A percentile compares a stretch with the other conserved stretches of the same genome.
Evolutionary conservation across 1,284 basidiomycete genomes (phyloP).

Genomic region (Naganishia sp.): DNA sequence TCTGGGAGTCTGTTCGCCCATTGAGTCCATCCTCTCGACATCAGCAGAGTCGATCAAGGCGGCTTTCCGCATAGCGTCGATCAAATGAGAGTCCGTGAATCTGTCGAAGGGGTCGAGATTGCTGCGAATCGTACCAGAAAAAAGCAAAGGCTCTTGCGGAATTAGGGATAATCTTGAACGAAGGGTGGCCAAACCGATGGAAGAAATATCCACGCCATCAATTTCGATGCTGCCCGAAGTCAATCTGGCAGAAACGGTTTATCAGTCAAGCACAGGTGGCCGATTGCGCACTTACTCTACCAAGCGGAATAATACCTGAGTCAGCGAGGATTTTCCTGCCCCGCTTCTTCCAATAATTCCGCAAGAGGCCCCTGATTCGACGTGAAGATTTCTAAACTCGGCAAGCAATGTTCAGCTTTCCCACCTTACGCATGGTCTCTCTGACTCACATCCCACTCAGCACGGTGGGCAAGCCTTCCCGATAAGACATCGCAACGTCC

Average conservation of each 20-base stretch:
- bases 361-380: slow-evolving; percentile 56
- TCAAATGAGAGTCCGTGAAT: slow-evolving; percentile 70
- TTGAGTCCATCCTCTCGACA: background rate
- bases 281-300: slow-evolving; percentile 43
- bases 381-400: slow-evolving; percentile 34
- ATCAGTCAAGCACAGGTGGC: too few relatives aligned
- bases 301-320: slow-evolving; percentile 52
- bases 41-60: slow-evolving; percentile 59
- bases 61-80: slow-evolving; percentile 74
- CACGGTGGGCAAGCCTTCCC: slow-evolving; percentile 46
- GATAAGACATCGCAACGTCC: slow-evolving; percentile 49
- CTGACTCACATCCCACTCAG: slow-evolving; percentile 39
- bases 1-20: background rate
- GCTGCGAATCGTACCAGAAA: slow-evolving; percentile 62
- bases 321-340: slow-evolving; percentile 52
- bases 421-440: slow-evolving; percentile 37
- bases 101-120: slow-evolving; percentile 70
- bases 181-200: slow-evolving; percentile 55
- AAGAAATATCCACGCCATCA: slow-evolving; percentile 56
- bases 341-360: slow-evolving; percentile 56
- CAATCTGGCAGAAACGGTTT: slow-evolving; percentile 34
- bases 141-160: slow-evolving; percentile 60
- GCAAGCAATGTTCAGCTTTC: slow-evolving; percentile 44
- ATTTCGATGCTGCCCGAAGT: slow-evolving; percentile 50
- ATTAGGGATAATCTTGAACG: slow-evolving; percentile 56